phyloP scores from a whole-genome alignment of 2,329 filamentous ascomycete species.

The Verticillium zaregamsianum region DNA sequence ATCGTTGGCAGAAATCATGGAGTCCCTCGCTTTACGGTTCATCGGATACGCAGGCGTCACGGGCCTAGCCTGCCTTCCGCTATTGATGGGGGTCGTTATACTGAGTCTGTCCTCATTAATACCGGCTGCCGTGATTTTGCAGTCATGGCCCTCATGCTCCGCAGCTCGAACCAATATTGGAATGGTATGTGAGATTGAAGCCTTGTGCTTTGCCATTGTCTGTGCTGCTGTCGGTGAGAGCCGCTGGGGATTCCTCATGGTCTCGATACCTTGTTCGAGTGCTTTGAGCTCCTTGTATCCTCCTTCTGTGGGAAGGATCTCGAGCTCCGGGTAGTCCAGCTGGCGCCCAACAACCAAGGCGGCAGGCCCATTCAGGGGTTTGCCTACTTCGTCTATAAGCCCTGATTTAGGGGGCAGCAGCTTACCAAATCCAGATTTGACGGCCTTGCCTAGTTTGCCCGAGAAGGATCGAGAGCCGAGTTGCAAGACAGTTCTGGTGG shows the following conservation, averaged over 20 bases:
- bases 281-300: constrained; percentile 26
- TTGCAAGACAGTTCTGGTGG: constrained; percentile 3
- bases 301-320: constrained; percentile 25
- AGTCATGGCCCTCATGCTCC: constrained; percentile 3
- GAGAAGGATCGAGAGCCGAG: constrained; percentile 20
- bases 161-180: constrained; percentile 1
- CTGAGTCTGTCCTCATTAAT: not conserved
- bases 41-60: constrained; percentile 7
- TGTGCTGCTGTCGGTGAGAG: not conserved
- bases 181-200: not conserved
- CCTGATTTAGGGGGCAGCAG: constrained; percentile 14
- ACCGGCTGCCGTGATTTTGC: not conserved
- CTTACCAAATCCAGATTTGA: constrained; percentile 21
- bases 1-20: not conserved
- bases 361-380: not conserved
- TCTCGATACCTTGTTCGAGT: constrained; percentile 24
- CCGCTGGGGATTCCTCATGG: constrained; percentile 17
- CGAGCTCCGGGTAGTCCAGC: constrained; percentile 30
- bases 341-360: constrained; percentile 1
- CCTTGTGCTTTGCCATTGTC: not conserved
- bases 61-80: not conserved
- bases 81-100: not conserved
- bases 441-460: constrained; percentile 22
- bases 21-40: not conserved
- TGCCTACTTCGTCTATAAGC: not conserved